Conservation (phyloP, 192 early-diverging fungal genomes). For the Linnemannia schmuckeri region DNA sequence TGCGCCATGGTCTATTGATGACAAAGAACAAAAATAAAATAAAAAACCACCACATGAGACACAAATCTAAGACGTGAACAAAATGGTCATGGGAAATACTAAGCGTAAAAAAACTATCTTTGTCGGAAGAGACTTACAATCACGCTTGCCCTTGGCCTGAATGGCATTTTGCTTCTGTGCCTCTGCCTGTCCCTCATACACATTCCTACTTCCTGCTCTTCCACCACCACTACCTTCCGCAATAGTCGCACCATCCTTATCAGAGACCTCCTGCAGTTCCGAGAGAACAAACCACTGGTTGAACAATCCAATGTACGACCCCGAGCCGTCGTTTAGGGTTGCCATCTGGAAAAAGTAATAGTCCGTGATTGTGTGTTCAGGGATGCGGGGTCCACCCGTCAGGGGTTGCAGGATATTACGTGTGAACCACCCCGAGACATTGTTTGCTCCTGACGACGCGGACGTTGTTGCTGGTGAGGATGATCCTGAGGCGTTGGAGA, state of each 20-base stretch:
- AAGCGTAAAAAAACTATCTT: not conserved
- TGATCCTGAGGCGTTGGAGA: not conserved
- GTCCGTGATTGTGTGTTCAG: constrained; percentile 49
- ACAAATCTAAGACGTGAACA: not conserved
- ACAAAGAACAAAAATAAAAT: not conserved
- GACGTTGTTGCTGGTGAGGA: not conserved
- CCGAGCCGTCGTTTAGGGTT: constrained; percentile 43
- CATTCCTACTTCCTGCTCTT: not conserved
- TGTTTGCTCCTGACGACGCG: not conserved
- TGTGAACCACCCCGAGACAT: constrained; percentile 42
- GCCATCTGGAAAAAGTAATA: constrained; percentile 55
- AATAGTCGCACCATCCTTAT: not conserved
- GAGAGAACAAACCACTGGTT: constrained; percentile 53
- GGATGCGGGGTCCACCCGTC: constrained; percentile 33
- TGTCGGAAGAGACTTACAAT: constrained; percentile 29
- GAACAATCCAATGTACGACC: constrained; percentile 50
- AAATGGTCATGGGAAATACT: not conserved
- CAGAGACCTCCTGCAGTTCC: constrained; percentile 37
- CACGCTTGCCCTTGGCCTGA: constrained; percentile 54
- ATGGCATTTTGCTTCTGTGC: constrained; percentile 44
- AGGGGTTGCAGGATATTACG: constrained; percentile 49
- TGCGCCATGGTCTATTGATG: constrained; percentile 32
- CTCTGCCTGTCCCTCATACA: constrained; percentile 38
- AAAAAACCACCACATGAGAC: not conserved
- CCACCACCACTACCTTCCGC: not conserved